Evolutionary conservation across 1,284 basidiomycete species (phyloP), one percentile per base, ranked within the genome.

Genomic region (Fomitopsis palustris): DNA sequence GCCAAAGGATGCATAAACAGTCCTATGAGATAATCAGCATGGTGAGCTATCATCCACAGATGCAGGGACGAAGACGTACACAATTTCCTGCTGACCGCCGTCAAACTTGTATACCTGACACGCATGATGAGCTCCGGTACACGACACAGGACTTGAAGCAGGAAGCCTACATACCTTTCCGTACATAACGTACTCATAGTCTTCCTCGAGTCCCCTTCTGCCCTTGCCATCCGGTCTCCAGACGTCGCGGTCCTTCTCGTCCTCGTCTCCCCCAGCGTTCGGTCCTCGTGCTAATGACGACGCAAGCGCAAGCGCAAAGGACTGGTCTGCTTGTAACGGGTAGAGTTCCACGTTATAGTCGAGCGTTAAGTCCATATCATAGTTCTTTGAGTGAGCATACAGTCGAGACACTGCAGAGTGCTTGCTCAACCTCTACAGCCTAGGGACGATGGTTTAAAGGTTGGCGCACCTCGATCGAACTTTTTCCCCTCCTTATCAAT

Each of bases 101-200:
- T 99, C 96, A 72, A 97, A 98, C 72, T 96, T 95, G 82, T 99
- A 99, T 52, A 99, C 91, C 94, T 96, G 49, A 51, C 57, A 25
- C 58, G 17, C 33, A 51, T 45, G 35, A 58, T 47, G 23, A 47
- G 45, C 45, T 16, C 33, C 12, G 14, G 43, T 6, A 56, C 9
- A 25, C 41, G 25, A 8, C 10, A 19, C 23, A 17, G 39, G 8
- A 16, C 27, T 10, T 19, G 6, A 27, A 37, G 19, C 35, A 21
- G 17, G 12, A 29, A 31, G 23, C 38, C 5, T 27, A 61, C 86
- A 66, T 66, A 95, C 93, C 86, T 97, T 98, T 47, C 96, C 96
- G 72, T 94, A 95, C 96, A 98, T 98, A 64, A 99, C 96, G 79
- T 99, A 99, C 72, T 98, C 96, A 69, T 95, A 99, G 67, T 98